Base-by-base conservation (phyloP, 208 protist genomes). In the Herpetomonas muscarum region DNA sequence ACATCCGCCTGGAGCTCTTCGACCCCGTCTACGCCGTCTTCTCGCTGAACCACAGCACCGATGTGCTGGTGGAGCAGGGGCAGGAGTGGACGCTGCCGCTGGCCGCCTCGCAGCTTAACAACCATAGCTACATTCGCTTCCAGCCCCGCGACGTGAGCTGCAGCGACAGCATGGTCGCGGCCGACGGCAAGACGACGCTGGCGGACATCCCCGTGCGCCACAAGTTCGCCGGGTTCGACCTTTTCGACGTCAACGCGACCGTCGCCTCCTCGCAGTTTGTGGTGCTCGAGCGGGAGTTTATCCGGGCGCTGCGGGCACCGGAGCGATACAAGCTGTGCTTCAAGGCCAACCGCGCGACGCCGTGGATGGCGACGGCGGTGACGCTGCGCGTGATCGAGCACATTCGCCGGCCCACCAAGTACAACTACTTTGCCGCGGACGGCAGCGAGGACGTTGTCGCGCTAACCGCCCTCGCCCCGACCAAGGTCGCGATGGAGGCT, bases 21-120 rank as follows among this genome's bases (percentile, higher is more conserved):
- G 53, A 76, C 1, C 70, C 79, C 21, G 64, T 75, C 32, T 90
- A 90, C 63, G 66, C 66, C 22, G 41, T 90, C 60, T 82, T 83
- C 46, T 65, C 74, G 15, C 47, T 90, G 21, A 90, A 90, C 54
- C 59, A 69, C 64, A 78, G 74, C 25, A 73, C 71, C 17, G 61
- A 49, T 15, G 68, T 87, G 1, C 76, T 60, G n/a, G 79, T 90
- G 42, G 63, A 85, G 64, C 83, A 90, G 30, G 83, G 83, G 7
- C 70, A 83, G 58, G 68, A 82, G 44, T 85, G 74, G 79, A 75
- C 77, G 28, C 64, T 90, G 55, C 76, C 79, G 17, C 72, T 90
- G 25, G 63, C 64, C 29, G 79, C 78, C 50, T 78, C 74, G 34
- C 59, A 74, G 59, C 58, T 90, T 47, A 77, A 76, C 29, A 84